Evolutionary conservation across 345 rosid genomes (phyloP), one percentile per base, ranked within the genome.

Genomic region (Orychophragmus violaceus): DNA sequence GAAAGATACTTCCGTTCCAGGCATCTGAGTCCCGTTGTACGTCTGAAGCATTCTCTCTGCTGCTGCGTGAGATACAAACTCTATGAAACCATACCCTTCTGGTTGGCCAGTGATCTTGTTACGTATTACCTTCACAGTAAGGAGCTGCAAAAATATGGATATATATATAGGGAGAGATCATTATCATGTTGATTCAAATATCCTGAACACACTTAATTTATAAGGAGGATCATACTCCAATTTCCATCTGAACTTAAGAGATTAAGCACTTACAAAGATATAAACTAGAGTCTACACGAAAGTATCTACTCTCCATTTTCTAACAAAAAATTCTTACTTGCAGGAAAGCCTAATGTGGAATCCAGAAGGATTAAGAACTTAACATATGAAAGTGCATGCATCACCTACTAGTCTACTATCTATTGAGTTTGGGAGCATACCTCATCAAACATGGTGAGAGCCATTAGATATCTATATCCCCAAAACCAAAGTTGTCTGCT

Each of bases 21-120:
- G 97, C 96, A 94, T 94, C 25, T 77, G 89, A 4, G 88, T 81
- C 37, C 97, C 97, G 67, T 94, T 94, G 64, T 85, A 88, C 4
- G 87, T 66, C 82, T 85, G 97, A 62, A 94, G 76, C 55, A 87
- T 62, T 78, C 96, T 88, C 71, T 94, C 97, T 0, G 99, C 99
- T 12, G 97, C 95, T 36, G 76, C 85, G 46, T 94, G 99, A 64
- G 96, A 84, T 74, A 85, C 70, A 55, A 94, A 90, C 80, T 94
- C 99, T 60, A 94, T 85, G 49, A 94, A 94, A 25, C 97, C 99
- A 66, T 90, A 94, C 8, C 99, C 99, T 81, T 94, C 99, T 0
- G 99, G 96, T 55, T 84, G 97, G 27, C 89, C 89, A 14, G 99
- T 94, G 58, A 94, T 79, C 78, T 94, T 94, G 79, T 88, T 94